phyloP scores from a whole-genome alignment of 2,329 filamentous ascomycete genomes.

The Penicillium sp. region DNA sequence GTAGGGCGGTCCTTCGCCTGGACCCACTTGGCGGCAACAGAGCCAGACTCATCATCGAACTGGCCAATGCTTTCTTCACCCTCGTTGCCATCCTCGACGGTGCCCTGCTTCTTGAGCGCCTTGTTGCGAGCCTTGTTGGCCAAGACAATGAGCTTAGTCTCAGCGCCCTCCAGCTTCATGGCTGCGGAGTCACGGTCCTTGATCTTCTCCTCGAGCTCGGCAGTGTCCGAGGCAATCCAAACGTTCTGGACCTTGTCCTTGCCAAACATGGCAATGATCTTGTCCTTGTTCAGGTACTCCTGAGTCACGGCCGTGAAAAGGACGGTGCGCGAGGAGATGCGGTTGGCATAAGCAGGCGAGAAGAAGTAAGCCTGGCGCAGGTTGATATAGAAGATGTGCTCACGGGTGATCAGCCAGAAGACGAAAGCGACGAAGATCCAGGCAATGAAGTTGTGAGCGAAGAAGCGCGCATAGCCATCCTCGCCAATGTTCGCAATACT shows the following conservation, averaged over 20 bases:
- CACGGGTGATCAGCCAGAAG: constrained; percentile 80
- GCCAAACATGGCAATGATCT: constrained; percentile 75
- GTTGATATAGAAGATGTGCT: constrained; percentile 88
- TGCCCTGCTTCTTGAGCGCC: constrained; percentile 55
- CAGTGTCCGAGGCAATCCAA: constrained; percentile 76
- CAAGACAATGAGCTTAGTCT: constrained; percentile 76
- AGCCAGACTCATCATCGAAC: constrained; percentile 63
- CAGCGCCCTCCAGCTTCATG: constrained; percentile 76
- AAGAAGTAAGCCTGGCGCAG: constrained; percentile 87
- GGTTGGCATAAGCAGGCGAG: constrained; percentile 75
- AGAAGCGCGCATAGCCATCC: constrained; percentile 62
- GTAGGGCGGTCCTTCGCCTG: constrained; percentile 68
- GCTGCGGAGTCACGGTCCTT: constrained; percentile 75
- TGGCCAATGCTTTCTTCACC: constrained; percentile 46
- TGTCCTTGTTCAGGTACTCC: constrained; percentile 70
- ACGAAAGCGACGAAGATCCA: constrained; percentile 86
- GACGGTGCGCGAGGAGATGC: constrained; percentile 84
- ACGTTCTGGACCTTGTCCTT: constrained; percentile 70
- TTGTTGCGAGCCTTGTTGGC: constrained; percentile 70
- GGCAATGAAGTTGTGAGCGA: constrained; percentile 72
- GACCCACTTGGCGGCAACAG: constrained; percentile 70
- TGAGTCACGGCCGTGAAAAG: constrained; percentile 81
- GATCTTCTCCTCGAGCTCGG: constrained; percentile 73
- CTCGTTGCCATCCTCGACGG: constrained; percentile 37
- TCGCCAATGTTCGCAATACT: constrained; percentile 68